A percentile compares a stretch with the other conserved stretches of the same genome.
phyloP scores from a whole-genome alignment of 495 filamentous ascomycete species.

The Neurospora sp. region DNA sequence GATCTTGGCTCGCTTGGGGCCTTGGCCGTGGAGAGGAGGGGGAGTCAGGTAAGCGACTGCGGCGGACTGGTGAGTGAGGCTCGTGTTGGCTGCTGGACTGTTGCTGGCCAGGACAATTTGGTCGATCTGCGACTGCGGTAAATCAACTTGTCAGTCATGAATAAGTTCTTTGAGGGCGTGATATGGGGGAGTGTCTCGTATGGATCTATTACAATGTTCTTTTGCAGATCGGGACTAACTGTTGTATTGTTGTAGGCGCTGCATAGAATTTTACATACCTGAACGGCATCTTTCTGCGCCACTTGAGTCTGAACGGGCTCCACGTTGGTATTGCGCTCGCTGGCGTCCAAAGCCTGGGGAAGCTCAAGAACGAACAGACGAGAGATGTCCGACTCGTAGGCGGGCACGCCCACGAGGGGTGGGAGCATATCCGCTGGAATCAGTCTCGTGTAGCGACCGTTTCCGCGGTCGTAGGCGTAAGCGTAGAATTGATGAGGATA shows the following conservation, averaged over 20 bases:
- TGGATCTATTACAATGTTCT: neutral
- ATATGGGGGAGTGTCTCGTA: neutral
- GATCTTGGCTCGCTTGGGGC: conserved; percentile 45
- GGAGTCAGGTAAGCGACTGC: neutral
- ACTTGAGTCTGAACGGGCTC: conserved; percentile 9
- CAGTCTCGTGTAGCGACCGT: conserved; percentile 50
- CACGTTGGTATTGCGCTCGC: conserved; percentile 26
- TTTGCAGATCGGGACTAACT: neutral
- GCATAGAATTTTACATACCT: neutral
- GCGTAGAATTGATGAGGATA: conserved; percentile 11
- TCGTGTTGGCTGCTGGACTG: neutral
- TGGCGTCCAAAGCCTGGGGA: conserved; percentile 24
- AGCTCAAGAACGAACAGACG: conserved; percentile 33
- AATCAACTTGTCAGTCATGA: neutral
- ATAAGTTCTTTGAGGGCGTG: neutral
- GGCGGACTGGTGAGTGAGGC: neutral
- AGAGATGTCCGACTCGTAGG: conserved; percentile 14
- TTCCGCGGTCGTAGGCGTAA: conserved; percentile 48
- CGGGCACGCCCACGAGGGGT: conserved; percentile 23
- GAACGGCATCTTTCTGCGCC: neutral
- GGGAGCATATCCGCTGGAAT: conserved; percentile 58
- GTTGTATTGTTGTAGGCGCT: neutral
- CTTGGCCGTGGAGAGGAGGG: neutral
- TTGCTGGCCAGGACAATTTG: neutral
- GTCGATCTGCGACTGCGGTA: conserved; percentile 14